Conservation (phyloP, 768 basidiomycete genomes). For the Naganishia randhawae region DNA sequence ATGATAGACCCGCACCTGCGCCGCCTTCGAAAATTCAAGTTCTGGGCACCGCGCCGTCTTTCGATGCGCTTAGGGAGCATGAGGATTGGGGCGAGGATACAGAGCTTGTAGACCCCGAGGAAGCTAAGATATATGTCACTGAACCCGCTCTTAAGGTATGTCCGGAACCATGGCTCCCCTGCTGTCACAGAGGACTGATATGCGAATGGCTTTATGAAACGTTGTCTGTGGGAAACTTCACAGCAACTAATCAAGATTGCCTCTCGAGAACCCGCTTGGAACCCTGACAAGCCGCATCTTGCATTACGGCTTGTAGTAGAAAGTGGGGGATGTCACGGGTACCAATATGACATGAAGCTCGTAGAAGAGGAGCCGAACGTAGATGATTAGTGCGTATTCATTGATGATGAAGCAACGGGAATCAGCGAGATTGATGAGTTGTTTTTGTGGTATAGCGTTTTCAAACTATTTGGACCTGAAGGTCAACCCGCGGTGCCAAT, state of each 20-base stretch:
- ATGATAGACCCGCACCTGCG: background rate
- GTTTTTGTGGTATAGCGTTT: slow-evolving; percentile 43
- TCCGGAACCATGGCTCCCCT: too few relatives aligned
- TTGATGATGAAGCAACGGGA: too few relatives aligned
- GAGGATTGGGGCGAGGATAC: slow-evolving; percentile 45
- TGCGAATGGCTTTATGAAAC: too few relatives aligned
- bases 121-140: slow-evolving; percentile 41
- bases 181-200: too few relatives aligned
- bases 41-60: slow-evolving; percentile 38
- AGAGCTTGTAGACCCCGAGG: slow-evolving; percentile 35
- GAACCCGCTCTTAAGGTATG: slow-evolving; percentile 43
- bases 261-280: slow-evolving; percentile 53
- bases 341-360: slow-evolving; percentile 89
- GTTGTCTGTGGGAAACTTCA: background rate
- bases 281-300: slow-evolving; percentile 57
- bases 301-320: slow-evolving; percentile 81
- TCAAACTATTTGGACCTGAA: slow-evolving; percentile 49
- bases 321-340: slow-evolving; percentile 94
- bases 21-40: slow-evolving; percentile 12
- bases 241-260: slow-evolving; percentile 77
- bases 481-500: slow-evolving; percentile 52
- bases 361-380: slow-evolving; percentile 57
- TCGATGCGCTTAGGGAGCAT: slow-evolving; percentile 43
- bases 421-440: too few relatives aligned
- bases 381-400: slow-evolving; percentile 78